Evolutionary conservation across 139 green algal genomes (phyloP).

Genomic region (Chlorella sp.): DNA sequence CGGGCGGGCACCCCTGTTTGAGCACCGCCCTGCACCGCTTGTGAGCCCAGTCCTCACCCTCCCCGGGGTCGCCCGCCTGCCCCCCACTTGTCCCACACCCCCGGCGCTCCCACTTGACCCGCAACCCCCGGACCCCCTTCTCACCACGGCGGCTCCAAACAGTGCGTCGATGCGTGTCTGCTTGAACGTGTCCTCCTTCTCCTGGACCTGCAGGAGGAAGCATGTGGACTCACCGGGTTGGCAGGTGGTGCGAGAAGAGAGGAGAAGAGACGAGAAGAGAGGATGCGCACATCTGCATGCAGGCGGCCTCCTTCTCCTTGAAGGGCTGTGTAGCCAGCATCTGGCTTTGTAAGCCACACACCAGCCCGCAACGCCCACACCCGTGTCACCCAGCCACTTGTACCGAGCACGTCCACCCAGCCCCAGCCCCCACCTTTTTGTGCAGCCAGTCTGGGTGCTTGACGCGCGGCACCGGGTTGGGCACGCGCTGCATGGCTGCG

Average conservation of each 20-base stretch:
- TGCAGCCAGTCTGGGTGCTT: slow-evolving; percentile 96
- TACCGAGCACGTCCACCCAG: background rate
- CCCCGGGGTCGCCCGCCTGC: too few species aligned
- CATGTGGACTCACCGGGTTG: background rate
- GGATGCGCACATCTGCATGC: background rate
- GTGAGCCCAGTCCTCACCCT: too few species aligned
- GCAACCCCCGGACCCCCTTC: background rate
- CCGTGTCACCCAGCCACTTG: too few species aligned
- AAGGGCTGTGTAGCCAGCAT: background rate
- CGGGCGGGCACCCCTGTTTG: background rate
- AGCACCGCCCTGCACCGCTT: too few species aligned
- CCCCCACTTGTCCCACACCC: too few species aligned
- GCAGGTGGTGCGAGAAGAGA: background rate
- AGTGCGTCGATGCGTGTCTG: slow-evolving; percentile 74
- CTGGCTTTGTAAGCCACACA: background rate
- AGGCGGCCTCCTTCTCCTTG: background rate
- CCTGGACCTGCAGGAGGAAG: slow-evolving; percentile 39
- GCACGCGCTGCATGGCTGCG: slow-evolving; percentile 92
- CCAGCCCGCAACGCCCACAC: background rate
- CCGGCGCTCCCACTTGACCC: too few species aligned
- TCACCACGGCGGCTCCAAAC: slow-evolving; percentile 44
- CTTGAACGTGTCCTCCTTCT: slow-evolving; percentile 80
- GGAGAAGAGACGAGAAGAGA: background rate
- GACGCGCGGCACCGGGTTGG: slow-evolving; percentile 86
- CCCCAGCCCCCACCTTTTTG: slow-evolving; percentile 58